Evolutionary conservation across 768 basidiomycete genomes (phyloP).

Genomic region (Strobilomyces echinocephalus): DNA sequence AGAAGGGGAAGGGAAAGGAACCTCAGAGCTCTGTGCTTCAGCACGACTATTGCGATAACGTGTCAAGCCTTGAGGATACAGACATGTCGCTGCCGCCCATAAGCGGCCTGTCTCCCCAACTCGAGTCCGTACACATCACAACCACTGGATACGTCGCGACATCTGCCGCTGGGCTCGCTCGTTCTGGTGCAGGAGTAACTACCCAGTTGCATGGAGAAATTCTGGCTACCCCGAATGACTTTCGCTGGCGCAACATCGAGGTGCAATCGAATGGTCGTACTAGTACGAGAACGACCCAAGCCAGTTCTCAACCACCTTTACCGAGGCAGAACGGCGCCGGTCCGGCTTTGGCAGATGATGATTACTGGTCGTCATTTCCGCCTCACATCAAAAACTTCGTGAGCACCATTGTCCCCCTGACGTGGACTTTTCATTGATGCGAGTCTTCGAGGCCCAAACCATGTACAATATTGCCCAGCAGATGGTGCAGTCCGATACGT

Average conservation of each 20-base stretch:
- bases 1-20: slow-evolving; percentile 38
- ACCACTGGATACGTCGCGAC: slow-evolving; percentile 42
- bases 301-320: slow-evolving; percentile 14
- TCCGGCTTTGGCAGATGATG: slow-evolving; percentile 43
- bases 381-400: slow-evolving; percentile 68
- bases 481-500: slow-evolving; percentile 46
- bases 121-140: slow-evolving; percentile 45
- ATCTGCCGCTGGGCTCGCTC: slow-evolving; percentile 30
- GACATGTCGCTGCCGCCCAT: slow-evolving; percentile 15
- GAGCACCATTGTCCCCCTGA: slow-evolving; percentile 32
- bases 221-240: slow-evolving; percentile 55
- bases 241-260: slow-evolving; percentile 44
- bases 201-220: slow-evolving; percentile 53
- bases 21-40: slow-evolving; percentile 7
- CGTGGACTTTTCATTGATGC: slow-evolving; percentile 27
- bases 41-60: slow-evolving; percentile 18
- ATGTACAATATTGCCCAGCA: slow-evolving; percentile 69
- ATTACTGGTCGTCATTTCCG: slow-evolving; percentile 67
- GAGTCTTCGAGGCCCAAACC: slow-evolving; percentile 46
- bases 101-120: slow-evolving; percentile 41
- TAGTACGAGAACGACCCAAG: slow-evolving; percentile 23
- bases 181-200: slow-evolving; percentile 29
- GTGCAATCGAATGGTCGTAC: slow-evolving; percentile 24
- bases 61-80: slow-evolving; percentile 23
- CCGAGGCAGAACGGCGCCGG: slow-evolving; percentile 23